A percentile compares a stretch with the other conserved stretches of the same genome.
phyloP scores from a whole-genome alignment of 352 stramenopile genomes.

The Globisporangium echinulatum region DNA sequence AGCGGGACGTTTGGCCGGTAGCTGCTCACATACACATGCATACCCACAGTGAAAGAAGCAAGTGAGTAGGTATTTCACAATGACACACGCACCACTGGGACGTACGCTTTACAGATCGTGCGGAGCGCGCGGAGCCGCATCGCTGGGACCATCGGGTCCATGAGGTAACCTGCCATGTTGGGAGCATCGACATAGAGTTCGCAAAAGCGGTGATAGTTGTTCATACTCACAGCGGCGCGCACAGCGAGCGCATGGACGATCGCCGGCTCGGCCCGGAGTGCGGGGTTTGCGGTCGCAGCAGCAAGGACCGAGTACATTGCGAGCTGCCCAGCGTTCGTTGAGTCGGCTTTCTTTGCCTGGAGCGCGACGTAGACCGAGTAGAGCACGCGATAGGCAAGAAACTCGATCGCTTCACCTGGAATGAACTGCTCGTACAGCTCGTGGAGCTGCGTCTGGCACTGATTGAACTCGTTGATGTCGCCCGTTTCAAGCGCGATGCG shows the following conservation, averaged over 20 bases:
- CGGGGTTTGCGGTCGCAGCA: conserved; percentile 29
- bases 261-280: conserved; percentile 42
- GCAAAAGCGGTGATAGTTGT: conserved; percentile 88
- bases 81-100: conserved; percentile 7
- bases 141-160: conserved; percentile 80
- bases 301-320: conserved; percentile 81
- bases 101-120: conserved; percentile 86
- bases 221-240: conserved; percentile 73
- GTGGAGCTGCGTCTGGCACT: conserved; percentile 87
- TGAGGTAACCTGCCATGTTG: conserved; percentile 89
- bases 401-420: conserved; percentile 71
- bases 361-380: conserved; percentile 88
- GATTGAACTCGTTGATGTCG: conserved; percentile 97
- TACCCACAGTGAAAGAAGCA: no score
- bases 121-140: conserved; percentile 78
- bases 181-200: conserved; percentile 80
- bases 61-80: no score
- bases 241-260: conserved; percentile 72
- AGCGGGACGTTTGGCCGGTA: conserved; percentile 72
- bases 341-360: conserved; percentile 82
- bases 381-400: conserved; percentile 84
- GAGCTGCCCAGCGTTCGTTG: conserved; percentile 70
- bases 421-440: conserved; percentile 83
- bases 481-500: conserved; percentile 93
- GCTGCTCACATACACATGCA: conserved; percentile 18